Conservation (phyloP, 1,284 basidiomycete species). For the Cutaneotrichosporon cutaneum region DNA sequence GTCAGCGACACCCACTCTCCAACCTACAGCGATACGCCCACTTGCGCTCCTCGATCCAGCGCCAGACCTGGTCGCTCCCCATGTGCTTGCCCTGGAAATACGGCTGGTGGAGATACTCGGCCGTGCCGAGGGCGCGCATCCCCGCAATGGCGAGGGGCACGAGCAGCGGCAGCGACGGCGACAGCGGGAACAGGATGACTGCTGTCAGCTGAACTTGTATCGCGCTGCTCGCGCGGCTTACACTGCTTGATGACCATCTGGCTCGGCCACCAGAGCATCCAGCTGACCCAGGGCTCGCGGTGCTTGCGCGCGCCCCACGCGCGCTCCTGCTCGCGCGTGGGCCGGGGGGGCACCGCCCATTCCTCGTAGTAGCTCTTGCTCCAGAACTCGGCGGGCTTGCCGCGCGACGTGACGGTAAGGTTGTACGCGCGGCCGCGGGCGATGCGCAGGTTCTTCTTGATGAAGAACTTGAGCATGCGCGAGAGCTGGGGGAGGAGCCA, state of each 20-base stretch:
- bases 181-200: conserved; percentile 69
- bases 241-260: conserved; percentile 59
- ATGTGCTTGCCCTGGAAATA: conserved; percentile 81
- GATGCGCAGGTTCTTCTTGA: conserved; percentile 71
- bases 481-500: conserved; percentile 71
- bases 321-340: conserved; percentile 33
- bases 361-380: conserved; percentile 76
- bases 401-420: conserved; percentile 73
- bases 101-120: conserved; percentile 66
- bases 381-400: conserved; percentile 80
- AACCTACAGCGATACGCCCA: conserved; percentile 74
- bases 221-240: conserved; percentile 33
- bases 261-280: conserved; percentile 58
- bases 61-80: conserved; percentile 63
- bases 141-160: conserved; percentile 65
- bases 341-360: conserved; percentile 67
- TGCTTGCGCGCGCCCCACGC: conserved; percentile 27
- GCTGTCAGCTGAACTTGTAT: conserved; percentile 9
- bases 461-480: conserved; percentile 71
- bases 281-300: conserved; percentile 42
- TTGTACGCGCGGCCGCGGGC: conserved; percentile 69
- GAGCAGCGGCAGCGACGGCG: conserved; percentile 65
- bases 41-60: conserved; percentile 80
- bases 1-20: conserved; percentile 28
- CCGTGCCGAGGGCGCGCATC: conserved; percentile 68